Conservation (phyloP, 169 alveolate genomes). For the Amoebophrya sp. region DNA sequence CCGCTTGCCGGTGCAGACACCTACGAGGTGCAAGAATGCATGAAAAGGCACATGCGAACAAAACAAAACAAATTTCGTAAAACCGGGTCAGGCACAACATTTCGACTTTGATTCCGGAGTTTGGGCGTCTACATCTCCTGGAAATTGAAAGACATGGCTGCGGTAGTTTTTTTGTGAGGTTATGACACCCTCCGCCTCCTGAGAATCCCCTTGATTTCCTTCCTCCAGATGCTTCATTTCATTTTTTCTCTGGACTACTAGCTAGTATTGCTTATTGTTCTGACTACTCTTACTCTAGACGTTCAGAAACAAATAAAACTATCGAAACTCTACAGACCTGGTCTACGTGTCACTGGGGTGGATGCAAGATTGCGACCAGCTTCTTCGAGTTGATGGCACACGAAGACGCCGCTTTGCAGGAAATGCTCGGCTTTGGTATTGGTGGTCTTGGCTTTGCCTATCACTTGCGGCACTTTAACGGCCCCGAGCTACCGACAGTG, state of each 20-base stretch:
- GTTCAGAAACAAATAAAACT: background rate
- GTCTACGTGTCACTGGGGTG: slow-evolving; percentile 12
- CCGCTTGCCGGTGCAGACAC: no score
- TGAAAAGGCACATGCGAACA: no score
- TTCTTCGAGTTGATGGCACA: background rate
- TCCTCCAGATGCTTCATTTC: no score
- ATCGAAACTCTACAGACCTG: background rate
- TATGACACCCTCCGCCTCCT: background rate
- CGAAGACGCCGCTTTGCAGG: background rate
- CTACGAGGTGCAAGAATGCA: no score
- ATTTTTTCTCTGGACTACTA: no score
- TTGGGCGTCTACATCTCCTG: slow-evolving; percentile 12
- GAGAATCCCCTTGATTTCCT: no score
- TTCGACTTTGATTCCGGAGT: no score
- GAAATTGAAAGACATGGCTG: slow-evolving; percentile 15
- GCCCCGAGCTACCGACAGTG: background rate
- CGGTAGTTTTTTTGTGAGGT: background rate
- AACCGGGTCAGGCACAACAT: no score
- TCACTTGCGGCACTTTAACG: background rate
- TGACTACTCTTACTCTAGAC: no score
- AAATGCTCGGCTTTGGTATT: background rate
- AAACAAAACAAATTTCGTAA: no score
- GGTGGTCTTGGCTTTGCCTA: background rate
- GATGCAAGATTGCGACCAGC: background rate
- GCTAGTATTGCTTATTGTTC: no score